phyloP scores from a whole-genome alignment of 2,329 filamentous ascomycete genomes.

The Neopestalotiopsis sp. region DNA sequence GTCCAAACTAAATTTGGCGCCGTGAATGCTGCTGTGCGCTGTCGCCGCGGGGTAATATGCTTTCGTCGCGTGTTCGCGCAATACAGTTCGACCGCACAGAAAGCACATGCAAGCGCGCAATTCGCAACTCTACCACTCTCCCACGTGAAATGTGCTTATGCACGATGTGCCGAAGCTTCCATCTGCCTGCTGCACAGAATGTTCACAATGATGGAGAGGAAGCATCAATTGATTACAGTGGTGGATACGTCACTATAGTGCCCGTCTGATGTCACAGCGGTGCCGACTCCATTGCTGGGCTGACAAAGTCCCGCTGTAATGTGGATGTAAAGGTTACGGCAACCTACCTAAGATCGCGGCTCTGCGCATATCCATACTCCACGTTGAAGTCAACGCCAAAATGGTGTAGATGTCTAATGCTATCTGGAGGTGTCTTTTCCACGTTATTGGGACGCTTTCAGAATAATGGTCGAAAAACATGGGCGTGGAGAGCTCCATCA shows the following conservation, averaged over 20 bases:
- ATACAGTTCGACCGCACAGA: neutral
- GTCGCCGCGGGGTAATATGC: neutral
- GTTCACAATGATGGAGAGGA: too few species aligned
- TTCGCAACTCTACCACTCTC: neutral
- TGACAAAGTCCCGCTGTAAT: neutral
- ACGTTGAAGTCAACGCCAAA: neutral
- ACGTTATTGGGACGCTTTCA: too few species aligned
- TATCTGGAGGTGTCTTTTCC: too few species aligned
- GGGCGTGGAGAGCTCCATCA: too few species aligned
- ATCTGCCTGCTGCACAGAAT: neutral
- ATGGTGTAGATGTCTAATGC: too few species aligned
- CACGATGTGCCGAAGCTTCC: neutral
- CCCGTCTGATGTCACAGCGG: neutral
- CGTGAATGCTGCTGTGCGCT: neutral
- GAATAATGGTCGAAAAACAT: too few species aligned
- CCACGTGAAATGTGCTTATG: too few species aligned
- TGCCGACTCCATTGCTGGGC: neutral
- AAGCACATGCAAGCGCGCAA: neutral
- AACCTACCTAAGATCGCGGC: neutral
- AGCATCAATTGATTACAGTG: neutral
- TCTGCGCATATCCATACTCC: neutral
- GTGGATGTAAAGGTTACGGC: neutral
- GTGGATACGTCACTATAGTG: constrained; percentile 4
- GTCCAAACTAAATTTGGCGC: neutral
- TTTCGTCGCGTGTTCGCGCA: neutral